phyloP scores from a whole-genome alignment of 2,329 filamentous ascomycete species.

The Microascus cirrosus region DNA sequence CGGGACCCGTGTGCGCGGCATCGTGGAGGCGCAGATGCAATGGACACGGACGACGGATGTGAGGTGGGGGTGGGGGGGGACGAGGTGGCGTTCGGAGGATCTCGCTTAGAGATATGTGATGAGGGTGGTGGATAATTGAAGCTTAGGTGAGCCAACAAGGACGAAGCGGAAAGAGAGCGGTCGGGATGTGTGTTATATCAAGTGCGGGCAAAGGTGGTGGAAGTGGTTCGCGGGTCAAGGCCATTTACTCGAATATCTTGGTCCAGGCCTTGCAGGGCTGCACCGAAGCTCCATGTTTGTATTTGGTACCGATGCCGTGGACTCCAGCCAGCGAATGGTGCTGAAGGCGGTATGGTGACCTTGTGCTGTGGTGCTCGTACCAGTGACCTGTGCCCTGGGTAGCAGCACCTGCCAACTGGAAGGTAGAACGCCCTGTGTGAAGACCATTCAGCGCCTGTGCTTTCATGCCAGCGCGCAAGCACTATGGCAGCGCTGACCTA shows the following conservation, averaged over 20 bases:
- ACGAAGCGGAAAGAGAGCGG: background rate
- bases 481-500: background rate
- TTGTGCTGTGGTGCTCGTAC: background rate
- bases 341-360: background rate
- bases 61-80: background rate
- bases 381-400: background rate
- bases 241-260: background rate
- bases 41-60: background rate
- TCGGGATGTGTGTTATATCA: background rate
- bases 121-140: background rate
- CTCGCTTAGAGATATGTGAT: background rate
- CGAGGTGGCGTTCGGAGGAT: background rate
- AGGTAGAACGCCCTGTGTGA: too few relatives aligned
- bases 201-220: background rate
- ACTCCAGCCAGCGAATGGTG: background rate
- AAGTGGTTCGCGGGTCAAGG: background rate
- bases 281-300: background rate
- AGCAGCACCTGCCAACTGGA: too few relatives aligned
- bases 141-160: background rate
- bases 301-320: background rate
- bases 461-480: background rate
- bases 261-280: background rate
- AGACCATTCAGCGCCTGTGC: too few relatives aligned
- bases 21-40: background rate
- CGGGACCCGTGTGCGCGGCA: conserved; percentile 13